A percentile compares a stretch with the other conserved stretches of the same genome.
These are phyloP conservation scores for Vigna hirtella DNA, from an alignment of 306 rosid genomes.

Conservation along the genomic window DNA sequence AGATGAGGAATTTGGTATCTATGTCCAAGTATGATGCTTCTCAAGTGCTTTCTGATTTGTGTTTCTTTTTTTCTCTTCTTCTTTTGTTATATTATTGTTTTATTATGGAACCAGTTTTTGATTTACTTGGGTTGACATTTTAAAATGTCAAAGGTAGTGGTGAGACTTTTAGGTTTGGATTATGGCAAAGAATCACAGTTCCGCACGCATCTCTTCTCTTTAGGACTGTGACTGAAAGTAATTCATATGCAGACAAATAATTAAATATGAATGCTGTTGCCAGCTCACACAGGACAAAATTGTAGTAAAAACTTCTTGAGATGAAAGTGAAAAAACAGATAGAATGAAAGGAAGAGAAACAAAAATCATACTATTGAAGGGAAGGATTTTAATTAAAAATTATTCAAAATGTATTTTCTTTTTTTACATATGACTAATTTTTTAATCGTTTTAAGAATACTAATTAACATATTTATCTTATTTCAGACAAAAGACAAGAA, in stretches of 20 bases:
- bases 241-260: conserved; percentile 43
- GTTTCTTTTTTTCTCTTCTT: neutral
- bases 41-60: neutral
- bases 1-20: conserved; percentile 44
- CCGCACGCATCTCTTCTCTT: conserved; percentile 30
- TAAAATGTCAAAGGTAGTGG: conserved; percentile 48
- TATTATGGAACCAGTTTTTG: neutral
- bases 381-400: no score
- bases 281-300: neutral
- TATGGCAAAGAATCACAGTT: neutral
- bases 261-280: conserved; percentile 33
- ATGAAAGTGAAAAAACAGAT: no score
- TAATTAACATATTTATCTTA: no score
- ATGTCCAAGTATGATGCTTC: conserved; percentile 8
- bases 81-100: neutral
- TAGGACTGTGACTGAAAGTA: conserved; percentile 2
- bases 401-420: no score
- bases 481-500: no score
- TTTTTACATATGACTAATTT: no score
- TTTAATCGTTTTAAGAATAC: no score
- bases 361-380: no score
- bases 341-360: no score
- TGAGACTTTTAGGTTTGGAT: neutral
- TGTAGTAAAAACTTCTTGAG: no score
- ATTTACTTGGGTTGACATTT: conserved; percentile 51